Conservation (phyloP, 2,329 filamentous ascomycete species). For the Thelonectria discophora region DNA sequence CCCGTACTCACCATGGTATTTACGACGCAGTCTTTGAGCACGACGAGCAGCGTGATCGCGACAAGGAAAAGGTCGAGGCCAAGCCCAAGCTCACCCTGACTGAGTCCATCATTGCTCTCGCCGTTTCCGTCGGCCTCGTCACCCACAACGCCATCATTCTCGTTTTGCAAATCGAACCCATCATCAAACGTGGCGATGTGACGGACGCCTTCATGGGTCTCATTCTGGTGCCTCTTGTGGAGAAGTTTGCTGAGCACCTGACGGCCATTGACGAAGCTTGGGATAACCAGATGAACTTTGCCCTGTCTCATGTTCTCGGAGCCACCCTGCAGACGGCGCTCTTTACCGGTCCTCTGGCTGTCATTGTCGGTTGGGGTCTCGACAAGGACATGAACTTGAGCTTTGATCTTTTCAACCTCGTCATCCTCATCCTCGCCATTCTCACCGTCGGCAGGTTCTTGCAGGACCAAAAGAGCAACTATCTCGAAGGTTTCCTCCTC, state of each 20-base stretch:
- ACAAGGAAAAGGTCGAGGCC: constrained; percentile 65
- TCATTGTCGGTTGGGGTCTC: constrained; percentile 85
- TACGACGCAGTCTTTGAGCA: constrained; percentile 77
- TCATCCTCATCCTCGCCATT: constrained; percentile 83
- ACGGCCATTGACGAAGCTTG: constrained; percentile 87
- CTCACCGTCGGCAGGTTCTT: constrained; percentile 89
- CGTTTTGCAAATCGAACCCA: constrained; percentile 74
- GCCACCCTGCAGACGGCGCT: constrained; percentile 90
- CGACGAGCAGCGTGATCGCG: constrained; percentile 74
- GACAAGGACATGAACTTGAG: constrained; percentile 77
- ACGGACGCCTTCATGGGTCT: constrained; percentile 70
- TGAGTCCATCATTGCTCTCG: constrained; percentile 74
- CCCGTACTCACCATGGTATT: constrained; percentile 78
- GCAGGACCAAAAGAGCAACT: constrained; percentile 88
- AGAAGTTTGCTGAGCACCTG: constrained; percentile 87
- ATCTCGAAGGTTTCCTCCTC: constrained; percentile 84
- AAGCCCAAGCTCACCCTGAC: constrained; percentile 78
- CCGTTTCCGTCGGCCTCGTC: constrained; percentile 72
- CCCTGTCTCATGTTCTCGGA: constrained; percentile 84
- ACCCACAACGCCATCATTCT: constrained; percentile 78
- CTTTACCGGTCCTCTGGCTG: constrained; percentile 84
- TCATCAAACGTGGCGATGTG: constrained; percentile 56
- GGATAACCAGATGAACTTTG: constrained; percentile 85
- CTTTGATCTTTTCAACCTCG: constrained; percentile 88
- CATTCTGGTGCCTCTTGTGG: constrained; percentile 82